Evolutionary conservation across 129 eudicot genomes (phyloP).

Genomic region (Chrysanthemum lavandulifolium): DNA sequence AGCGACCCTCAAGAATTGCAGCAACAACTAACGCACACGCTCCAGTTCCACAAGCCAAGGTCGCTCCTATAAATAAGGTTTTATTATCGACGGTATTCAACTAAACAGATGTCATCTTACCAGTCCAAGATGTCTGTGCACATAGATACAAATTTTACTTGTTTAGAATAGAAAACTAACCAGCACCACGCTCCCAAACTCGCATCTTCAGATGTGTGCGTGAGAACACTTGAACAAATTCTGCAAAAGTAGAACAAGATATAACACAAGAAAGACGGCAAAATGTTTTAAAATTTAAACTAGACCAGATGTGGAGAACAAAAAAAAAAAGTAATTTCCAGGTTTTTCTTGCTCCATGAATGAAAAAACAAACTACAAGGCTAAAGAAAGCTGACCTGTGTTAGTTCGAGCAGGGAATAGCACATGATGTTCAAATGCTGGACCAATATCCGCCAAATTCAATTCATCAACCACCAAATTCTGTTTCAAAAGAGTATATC

Average conservation of each 20-base stretch:
- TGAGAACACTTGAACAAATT: constrained; percentile 89
- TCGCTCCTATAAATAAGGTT: constrained; percentile 56
- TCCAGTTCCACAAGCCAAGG: constrained; percentile 99
- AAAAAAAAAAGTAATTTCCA: background rate
- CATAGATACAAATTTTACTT: background rate
- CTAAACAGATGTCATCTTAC: background rate
- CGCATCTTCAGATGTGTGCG: constrained; percentile 94
- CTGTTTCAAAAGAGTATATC: constrained; percentile 40
- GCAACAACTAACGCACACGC: constrained; percentile 99
- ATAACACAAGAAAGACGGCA: background rate
- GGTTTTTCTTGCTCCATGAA: constrained; percentile 5
- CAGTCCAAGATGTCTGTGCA: background rate
- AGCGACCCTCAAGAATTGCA: constrained; percentile 93
- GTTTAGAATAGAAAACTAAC: constrained; percentile 34
- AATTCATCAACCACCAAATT: constrained; percentile 81
- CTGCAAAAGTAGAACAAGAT: constrained; percentile 43
- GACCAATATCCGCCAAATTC: constrained; percentile 85
- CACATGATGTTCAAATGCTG: constrained; percentile 78
- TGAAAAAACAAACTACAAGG: background rate
- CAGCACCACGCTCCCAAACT: constrained; percentile 99
- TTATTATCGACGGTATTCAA: background rate
- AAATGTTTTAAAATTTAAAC: background rate
- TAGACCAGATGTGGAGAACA: background rate
- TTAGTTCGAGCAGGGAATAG: constrained; percentile 98
- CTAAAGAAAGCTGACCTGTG: constrained; percentile 59